Evolutionary conservation across 345 rosid species (phyloP).

Genomic region (Draba incana): DNA sequence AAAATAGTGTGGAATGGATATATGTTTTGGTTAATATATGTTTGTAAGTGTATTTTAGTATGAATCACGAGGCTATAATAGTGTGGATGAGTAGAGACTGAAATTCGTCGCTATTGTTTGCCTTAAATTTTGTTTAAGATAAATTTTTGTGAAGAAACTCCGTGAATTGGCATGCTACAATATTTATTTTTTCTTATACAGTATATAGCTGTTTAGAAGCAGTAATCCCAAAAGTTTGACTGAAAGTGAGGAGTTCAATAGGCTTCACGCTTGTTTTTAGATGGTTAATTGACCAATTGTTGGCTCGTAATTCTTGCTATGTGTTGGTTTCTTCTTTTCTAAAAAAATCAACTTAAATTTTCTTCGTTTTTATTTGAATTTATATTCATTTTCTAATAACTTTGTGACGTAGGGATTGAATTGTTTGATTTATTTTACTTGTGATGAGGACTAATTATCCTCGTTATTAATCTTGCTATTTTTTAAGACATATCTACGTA

Average conservation of each 20-base stretch:
- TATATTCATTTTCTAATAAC: too few species aligned
- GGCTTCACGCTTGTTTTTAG: neutral
- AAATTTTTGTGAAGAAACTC: neutral
- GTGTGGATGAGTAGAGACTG: too few species aligned
- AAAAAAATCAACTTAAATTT: neutral
- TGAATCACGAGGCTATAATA: too few species aligned
- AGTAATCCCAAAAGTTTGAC: slow-evolving; percentile 47
- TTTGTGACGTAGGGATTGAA: too few species aligned
- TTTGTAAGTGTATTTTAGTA: too few species aligned
- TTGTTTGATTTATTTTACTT: too few species aligned
- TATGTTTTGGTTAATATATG: too few species aligned
- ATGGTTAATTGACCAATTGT: neutral
- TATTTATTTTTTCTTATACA: neutral
- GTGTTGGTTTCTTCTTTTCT: neutral
- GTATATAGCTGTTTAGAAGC: neutral
- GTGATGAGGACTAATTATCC: too few species aligned
- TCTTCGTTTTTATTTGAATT: neutral
- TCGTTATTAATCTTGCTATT: too few species aligned
- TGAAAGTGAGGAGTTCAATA: slow-evolving; percentile 55
- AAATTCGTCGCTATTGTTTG: neutral
- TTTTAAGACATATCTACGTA: too few species aligned
- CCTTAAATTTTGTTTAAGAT: neutral
- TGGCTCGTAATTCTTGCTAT: slow-evolving; percentile 18
- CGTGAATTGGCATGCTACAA: neutral
- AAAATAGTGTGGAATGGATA: too few species aligned